Evolutionary conservation across 257 asterid species (phyloP), one percentile per base, ranked within the genome.

Genomic region (Nicotiana undulata): DNA sequence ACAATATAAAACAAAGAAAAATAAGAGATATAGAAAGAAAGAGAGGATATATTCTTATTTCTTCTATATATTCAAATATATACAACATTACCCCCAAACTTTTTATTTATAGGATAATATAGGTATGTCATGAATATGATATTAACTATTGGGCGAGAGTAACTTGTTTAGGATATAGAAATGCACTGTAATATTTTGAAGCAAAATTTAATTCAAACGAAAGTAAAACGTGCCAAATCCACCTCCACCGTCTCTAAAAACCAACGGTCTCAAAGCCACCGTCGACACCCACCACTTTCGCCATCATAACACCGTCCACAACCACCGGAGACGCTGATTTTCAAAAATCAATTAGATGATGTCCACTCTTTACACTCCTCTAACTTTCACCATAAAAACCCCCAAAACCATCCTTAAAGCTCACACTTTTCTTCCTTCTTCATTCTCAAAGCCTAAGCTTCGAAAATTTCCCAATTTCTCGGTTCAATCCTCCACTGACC

Each of bases 401-500:
- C 82, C 65, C 15, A 79, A 64, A 28, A 2, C 37, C 63, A 17
- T 18, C 4, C 29, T 64, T 63, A 64, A 79, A 64, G 65, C 77
- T 37, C 44, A 46, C 53, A 22, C 28, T 49, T 51, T 44, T 10
- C 65, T 79, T 63, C 82, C 77, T 10, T 79, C 82, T 53, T 64
- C 82, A 5, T 3, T 12, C 13, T 75, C 26, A 17, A 40, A 34
- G n/a, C 17, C 9, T 61, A 49, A 29, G n/a, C 22, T 56, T 46
- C 20, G 34, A 29, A 28, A 20, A 24, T 74, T 46, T 26, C 61
- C 24, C 16, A 49, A 24, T 55, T 64, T 63, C 66, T 12, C 67
- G 28, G 61, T 46, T 31, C 84, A 60, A 49, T 72, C 52, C 37
- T 37, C 88, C 20, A 79, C 29, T 18, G 79, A 79, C 7, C 84